Evolutionary conservation across 176 grass and related monocot species (phyloP), one percentile per base, ranked within the genome.

Genomic region (Carex kokanica): DNA sequence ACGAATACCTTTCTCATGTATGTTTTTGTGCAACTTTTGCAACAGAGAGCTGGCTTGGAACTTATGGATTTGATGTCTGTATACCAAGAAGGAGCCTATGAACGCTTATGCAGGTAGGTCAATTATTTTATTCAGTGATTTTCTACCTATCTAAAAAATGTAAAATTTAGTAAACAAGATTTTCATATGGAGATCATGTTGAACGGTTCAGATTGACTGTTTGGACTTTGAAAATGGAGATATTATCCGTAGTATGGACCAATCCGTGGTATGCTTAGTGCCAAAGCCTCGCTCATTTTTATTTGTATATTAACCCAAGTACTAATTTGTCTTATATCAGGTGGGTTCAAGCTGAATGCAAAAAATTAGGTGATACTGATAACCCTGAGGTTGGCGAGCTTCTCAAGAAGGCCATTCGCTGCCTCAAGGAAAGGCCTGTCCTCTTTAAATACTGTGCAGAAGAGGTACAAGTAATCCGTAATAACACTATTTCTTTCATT

Each of bases 11-110:
- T 82, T 31, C 40, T 65, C 20, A 6, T 62, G 41, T 61, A 32
- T 56, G 31, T 14, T 64, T 18, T 21, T 80, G 53, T 69, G 47
- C 41, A 15, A 15, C 49, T 66, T 56, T 89, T 85, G 81, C 32
- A 78, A 73, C 88, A 99, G 93, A 91, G 93, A 83, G 96, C 96
- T 88, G 96, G 96, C 80, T 95, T 99, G 86, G 96, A 99, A 84
- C 96, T 99, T 84, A 99, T 99, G 96, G 96, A 99, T 87, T 84
- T 99, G 88, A 95, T 99, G 96, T 95, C 96, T 40, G 89, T 99
- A 52, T 99, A 99, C 89, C 96, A 99, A 99, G 96, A 99, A 88
- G 96, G 96, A 80, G 96, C 96, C 78, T 99, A 95, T 47, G 96
- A 99, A 86, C 92, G 93, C 81, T 85, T 99, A 56, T 99, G 96